Base-by-base conservation (phyloP, 2,329 filamentous ascomycete genomes). In the Cladosporium cucumerinum region DNA sequence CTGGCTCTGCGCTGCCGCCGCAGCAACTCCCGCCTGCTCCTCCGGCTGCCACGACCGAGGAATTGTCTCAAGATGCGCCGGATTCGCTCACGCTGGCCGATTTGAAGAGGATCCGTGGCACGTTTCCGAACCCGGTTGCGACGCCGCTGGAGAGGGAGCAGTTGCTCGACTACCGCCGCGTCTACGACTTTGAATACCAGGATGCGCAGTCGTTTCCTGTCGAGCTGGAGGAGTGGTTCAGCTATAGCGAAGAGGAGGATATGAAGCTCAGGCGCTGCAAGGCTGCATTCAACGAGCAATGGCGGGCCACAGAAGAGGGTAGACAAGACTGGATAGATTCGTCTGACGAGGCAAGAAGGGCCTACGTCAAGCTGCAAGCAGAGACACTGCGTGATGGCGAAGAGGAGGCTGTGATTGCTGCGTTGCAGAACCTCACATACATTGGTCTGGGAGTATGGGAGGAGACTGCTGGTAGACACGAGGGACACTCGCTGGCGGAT, bases 161-260 rank as follows among this genome's bases (percentile, higher is more conserved):
- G 63, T 57, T 75, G n/a, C 77, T 68, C 69, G 71, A 70, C 7
- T 57, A 73, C 14, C 69, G 72, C 39, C 70, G 70, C 55, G 71
- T 82, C 57, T 99, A 99, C 81, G 93, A 95, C 66, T 99, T 97
- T 75, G 86, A 76, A 32, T 84, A 84, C 68, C 75, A 78, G 55
- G 82, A 84, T 72, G 78, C 81, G 8, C 79, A 82, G 21, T 79
- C 77, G 0, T 89, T 96, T 71, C 87, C 91, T 21, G 92, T 95
- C 68, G 95, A 99, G 81, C 84, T 99, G 57, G 92, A 98, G 75
- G 95, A 99, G 79, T 99, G 95, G 95, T 99, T 99, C 78, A 88
- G 89, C 61, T 97, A 98, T 78, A 90, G 90, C 71, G 88, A 92
- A 67, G 90, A 91, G 78, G 93, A 98, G 75, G 91, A 91, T 79